phyloP scores from a whole-genome alignment of 306 rosid species.

The Corylus avellana region DNA sequence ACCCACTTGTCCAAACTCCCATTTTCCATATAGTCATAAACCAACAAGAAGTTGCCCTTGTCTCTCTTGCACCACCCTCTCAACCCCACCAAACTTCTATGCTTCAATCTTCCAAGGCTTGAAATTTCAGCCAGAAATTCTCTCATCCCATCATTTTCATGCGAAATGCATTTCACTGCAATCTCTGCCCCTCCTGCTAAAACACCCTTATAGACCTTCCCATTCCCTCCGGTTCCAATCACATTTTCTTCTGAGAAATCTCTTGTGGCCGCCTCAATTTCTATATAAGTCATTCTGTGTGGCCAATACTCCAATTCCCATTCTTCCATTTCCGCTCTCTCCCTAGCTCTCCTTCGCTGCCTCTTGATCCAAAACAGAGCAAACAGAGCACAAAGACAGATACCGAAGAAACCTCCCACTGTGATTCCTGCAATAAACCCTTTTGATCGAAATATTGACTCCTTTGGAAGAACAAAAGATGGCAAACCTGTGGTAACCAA shows the following conservation, averaged over 20 bases:
- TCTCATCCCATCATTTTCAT: constrained; percentile 65
- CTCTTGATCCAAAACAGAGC: constrained; percentile 42
- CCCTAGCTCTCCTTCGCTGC: constrained; percentile 38
- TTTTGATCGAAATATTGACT: constrained; percentile 50
- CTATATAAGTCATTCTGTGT: constrained; percentile 60
- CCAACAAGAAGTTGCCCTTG: constrained; percentile 55
- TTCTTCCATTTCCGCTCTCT: constrained; percentile 77
- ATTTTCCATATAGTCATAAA: constrained; percentile 86
- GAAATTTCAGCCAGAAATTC: constrained; percentile 84
- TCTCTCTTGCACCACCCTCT: constrained; percentile 91
- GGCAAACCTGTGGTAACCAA: constrained; percentile 63
- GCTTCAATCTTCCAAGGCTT: constrained; percentile 82
- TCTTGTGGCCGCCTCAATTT: constrained; percentile 64
- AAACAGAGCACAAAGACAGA: constrained; percentile 37
- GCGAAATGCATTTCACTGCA: constrained; percentile 80
- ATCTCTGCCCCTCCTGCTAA: constrained; percentile 54
- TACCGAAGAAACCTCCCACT: constrained; percentile 35
- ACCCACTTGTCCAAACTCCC: constrained; percentile 80
- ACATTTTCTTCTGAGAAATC: constrained; percentile 65
- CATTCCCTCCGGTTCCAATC: constrained; percentile 84
- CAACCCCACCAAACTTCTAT: constrained; percentile 65
- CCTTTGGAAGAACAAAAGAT: constrained; percentile 72
- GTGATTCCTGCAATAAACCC: constrained; percentile 59
- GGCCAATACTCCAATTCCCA: constrained; percentile 99
- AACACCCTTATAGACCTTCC: constrained; percentile 77